Conservation (phyloP, 768 basidiomycete genomes). For the Lentinula aciculospora region DNA sequence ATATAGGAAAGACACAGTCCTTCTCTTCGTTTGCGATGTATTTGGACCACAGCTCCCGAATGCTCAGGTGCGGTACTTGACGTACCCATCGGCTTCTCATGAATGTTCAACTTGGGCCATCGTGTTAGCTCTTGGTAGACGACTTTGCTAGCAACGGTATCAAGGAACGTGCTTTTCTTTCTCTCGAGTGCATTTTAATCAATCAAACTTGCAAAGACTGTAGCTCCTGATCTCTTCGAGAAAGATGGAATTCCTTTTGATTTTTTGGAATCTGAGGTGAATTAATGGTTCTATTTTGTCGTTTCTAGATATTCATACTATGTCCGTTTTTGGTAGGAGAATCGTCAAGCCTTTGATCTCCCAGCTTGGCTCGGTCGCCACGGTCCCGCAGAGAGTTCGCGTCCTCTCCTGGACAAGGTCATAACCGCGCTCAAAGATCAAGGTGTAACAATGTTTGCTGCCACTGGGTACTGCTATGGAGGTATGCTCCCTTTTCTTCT, state of each 20-base stretch:
- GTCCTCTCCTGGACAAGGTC: slow-evolving; percentile 50
- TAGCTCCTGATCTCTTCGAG: slow-evolving; percentile 10
- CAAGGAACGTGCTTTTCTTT: slow-evolving; percentile 1
- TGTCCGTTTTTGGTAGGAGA: not conserved
- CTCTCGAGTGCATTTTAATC: not conserved
- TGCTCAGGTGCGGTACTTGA: slow-evolving; percentile 11
- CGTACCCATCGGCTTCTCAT: too few relatives aligned
- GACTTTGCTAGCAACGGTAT: slow-evolving; percentile 13
- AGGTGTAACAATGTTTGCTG: slow-evolving; percentile 54
- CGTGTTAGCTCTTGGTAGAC: slow-evolving; percentile 12
- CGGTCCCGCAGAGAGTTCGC: slow-evolving; percentile 27
- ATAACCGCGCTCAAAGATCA: slow-evolving; percentile 48
- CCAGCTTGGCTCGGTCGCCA: slow-evolving; percentile 22
- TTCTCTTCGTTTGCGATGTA: slow-evolving; percentile 33
- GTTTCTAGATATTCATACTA: not conserved
- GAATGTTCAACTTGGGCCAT: too few relatives aligned
- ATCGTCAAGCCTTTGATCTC: slow-evolving; percentile 3
- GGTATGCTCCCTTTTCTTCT: slow-evolving; percentile 26
- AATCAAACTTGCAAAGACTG: slow-evolving; percentile 4
- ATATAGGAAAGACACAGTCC: slow-evolving; percentile 30
- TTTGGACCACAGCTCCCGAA: slow-evolving; percentile 32
- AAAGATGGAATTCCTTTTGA: slow-evolving; percentile 10
- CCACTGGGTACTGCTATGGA: slow-evolving; percentile 68
- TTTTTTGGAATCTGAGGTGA: not conserved
- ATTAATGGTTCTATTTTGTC: not conserved